phyloP scores from a whole-genome alignment of 768 basidiomycete genomes.

The Termitomyces sp. region DNA sequence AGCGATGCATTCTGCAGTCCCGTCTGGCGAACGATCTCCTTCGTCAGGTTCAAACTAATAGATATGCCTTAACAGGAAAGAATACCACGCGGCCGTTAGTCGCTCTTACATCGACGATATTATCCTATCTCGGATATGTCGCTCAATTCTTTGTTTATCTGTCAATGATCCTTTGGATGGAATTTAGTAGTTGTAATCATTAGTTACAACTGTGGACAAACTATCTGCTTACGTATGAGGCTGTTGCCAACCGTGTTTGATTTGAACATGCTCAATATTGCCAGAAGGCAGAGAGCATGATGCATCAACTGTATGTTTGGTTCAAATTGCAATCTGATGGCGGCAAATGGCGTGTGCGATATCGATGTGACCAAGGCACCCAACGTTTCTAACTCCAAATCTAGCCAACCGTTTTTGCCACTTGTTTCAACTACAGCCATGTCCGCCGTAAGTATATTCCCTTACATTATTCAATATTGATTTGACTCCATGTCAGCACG shows the following conservation, averaged over 20 bases:
- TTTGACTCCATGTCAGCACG: constrained; percentile 28
- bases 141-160: constrained; percentile 11
- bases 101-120: background rate
- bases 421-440: constrained; percentile 30
- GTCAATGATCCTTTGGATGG: constrained; percentile 14
- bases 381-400: background rate
- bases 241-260: background rate
- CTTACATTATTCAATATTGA: background rate
- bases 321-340: constrained; percentile 10
- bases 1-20: constrained; percentile 34
- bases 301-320: background rate
- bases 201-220: constrained; percentile 12
- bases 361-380: constrained; percentile 42
- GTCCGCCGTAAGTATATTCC: constrained; percentile 40
- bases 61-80: constrained; percentile 1
- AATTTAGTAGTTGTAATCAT: constrained; percentile 7
- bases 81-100: constrained; percentile 8
- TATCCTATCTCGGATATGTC: constrained; percentile 9
- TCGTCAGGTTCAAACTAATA: constrained; percentile 9
- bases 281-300: background rate
- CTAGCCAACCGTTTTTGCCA: constrained; percentile 16
- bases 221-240: background rate
- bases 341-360: constrained; percentile 63
- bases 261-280: background rate
- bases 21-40: constrained; percentile 2